Percentiles rank a stretch among this genome's conserved stretches.
phyloP scores from a whole-genome alignment of 2,329 filamentous ascomycete species.

The Dactylellina parvicollis region DNA sequence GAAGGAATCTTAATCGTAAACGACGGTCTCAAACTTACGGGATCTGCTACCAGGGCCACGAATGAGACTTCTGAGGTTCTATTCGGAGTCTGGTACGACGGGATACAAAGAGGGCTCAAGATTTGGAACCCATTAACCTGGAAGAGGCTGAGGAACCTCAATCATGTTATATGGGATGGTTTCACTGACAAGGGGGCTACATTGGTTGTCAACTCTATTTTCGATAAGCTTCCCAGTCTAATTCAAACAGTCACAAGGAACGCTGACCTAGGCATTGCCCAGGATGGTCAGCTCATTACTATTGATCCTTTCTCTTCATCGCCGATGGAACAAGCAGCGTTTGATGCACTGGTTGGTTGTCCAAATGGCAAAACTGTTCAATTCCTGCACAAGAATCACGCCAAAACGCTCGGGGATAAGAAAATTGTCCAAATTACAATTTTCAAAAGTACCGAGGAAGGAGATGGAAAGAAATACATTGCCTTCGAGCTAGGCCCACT shows the following conservation, averaged over 20 bases:
- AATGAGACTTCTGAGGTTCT: slow-evolving; percentile 13
- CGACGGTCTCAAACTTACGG: background rate
- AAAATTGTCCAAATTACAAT: slow-evolving; percentile 9
- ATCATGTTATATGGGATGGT: background rate
- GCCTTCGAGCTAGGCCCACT: background rate
- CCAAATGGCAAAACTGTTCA: slow-evolving; percentile 7
- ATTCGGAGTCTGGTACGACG: slow-evolving; percentile 34
- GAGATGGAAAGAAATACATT: background rate
- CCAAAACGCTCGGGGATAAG: slow-evolving; percentile 7
- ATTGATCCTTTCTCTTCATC: background rate
- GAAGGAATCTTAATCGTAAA: background rate
- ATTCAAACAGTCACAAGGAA: too few species aligned
- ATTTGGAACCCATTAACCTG: background rate
- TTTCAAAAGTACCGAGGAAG: background rate
- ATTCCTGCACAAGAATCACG: slow-evolving; percentile 12
- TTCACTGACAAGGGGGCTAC: too few species aligned
- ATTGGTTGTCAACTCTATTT: too few species aligned
- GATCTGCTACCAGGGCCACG: background rate
- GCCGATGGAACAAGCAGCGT: background rate
- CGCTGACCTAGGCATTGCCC: too few species aligned
- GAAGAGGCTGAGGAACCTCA: background rate
- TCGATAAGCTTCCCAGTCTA: too few species aligned
- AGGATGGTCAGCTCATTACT: background rate
- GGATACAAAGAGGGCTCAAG: background rate
- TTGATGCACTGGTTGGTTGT: slow-evolving; percentile 19